Conservation (phyloP, 768 basidiomycete species). For the Leucocoprinus leucothites region DNA sequence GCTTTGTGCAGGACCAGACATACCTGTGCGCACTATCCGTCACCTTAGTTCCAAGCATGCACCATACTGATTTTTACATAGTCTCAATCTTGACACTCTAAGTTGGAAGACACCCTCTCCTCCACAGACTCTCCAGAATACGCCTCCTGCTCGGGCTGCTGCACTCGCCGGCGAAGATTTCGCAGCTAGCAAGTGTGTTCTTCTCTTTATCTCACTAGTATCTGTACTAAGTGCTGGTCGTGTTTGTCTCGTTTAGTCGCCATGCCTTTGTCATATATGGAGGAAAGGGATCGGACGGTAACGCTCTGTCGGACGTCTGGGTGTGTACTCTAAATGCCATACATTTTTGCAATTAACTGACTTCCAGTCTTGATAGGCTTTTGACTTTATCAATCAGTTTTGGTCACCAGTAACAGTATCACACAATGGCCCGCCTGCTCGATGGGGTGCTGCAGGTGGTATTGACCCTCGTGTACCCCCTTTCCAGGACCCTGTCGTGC, state of each 20-base stretch:
- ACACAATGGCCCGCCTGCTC: conserved; percentile 51
- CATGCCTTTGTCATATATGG: conserved; percentile 73
- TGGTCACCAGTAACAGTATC: conserved; percentile 63
- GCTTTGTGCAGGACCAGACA: conserved; percentile 60
- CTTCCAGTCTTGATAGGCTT: conserved; percentile 51
- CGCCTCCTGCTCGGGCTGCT: conserved; percentile 62
- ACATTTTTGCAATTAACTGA: neutral
- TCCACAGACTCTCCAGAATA: conserved; percentile 39
- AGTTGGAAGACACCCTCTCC: conserved; percentile 59
- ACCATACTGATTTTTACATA: conserved; percentile 23
- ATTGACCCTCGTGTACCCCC: conserved; percentile 54
- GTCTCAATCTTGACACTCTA: conserved; percentile 60
- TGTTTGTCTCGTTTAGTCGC: conserved; percentile 43
- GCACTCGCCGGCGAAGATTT: conserved; percentile 66
- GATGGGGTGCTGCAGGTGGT: conserved; percentile 75
- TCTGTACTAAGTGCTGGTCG: conserved; percentile 11
- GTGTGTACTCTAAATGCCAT: conserved; percentile 29
- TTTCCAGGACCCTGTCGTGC: conserved; percentile 39
- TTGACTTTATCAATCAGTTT: conserved; percentile 71
- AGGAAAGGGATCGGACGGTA: conserved; percentile 54
- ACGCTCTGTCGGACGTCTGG: conserved; percentile 69
- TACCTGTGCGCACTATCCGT: conserved; percentile 49
- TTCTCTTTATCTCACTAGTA: conserved; percentile 5
- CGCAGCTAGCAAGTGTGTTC: conserved; percentile 78
- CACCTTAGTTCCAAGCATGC: conserved; percentile 2